Conservation (phyloP, 768 basidiomycete species). For the Leccinum longicurvipes region DNA sequence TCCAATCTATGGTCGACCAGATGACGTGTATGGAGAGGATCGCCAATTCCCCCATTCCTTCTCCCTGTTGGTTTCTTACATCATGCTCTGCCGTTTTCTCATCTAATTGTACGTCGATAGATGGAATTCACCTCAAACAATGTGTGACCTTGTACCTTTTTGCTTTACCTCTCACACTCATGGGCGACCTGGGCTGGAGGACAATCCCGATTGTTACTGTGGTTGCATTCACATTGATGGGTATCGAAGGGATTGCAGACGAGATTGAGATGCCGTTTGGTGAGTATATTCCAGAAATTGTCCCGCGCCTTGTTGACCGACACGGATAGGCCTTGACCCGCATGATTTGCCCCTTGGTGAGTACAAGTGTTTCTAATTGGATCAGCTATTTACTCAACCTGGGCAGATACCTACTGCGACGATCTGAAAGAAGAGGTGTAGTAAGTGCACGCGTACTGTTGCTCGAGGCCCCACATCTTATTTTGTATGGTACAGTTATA, state of each 20-base stretch:
- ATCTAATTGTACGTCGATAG: constrained; percentile 35
- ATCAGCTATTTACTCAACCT: not conserved
- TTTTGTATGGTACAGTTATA: constrained; percentile 45
- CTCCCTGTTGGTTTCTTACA: constrained; percentile 51
- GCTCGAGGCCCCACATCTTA: constrained; percentile 2
- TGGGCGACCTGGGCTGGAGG: constrained; percentile 78
- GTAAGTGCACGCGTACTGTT: constrained; percentile 41
- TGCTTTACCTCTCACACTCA: constrained; percentile 82
- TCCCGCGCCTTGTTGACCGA: not conserved
- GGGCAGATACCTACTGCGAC: constrained; percentile 73
- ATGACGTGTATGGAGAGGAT: constrained; percentile 88
- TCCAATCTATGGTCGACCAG: constrained; percentile 82
- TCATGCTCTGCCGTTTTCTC: not conserved
- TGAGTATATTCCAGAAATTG: constrained; percentile 27
- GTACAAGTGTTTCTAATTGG: constrained; percentile 9
- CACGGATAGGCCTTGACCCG: constrained; percentile 49
- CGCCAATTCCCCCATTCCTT: constrained; percentile 81
- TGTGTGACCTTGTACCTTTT: constrained; percentile 92
- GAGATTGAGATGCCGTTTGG: constrained; percentile 96
- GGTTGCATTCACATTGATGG: constrained; percentile 89
- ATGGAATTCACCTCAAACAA: constrained; percentile 92
- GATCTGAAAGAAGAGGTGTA: constrained; percentile 84
- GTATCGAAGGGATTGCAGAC: constrained; percentile 93
- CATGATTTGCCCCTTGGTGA: constrained; percentile 74
- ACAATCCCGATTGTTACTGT: constrained; percentile 84